These are phyloP conservation scores for Podosphaera xanthii DNA, from an alignment of 2,329 filamentous ascomycete species.

Conservation along the genomic window DNA sequence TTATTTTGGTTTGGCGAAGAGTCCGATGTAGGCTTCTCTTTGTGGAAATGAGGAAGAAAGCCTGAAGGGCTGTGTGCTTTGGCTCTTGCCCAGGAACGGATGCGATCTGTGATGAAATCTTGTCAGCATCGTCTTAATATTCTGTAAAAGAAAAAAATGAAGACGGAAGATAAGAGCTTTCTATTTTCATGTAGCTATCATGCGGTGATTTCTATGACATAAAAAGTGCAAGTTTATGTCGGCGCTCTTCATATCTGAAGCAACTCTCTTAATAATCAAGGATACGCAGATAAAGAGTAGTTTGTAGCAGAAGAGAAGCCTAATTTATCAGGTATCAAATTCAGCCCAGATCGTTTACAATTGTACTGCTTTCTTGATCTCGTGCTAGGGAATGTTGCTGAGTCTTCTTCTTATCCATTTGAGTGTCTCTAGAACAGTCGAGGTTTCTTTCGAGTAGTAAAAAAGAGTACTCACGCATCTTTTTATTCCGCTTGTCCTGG, in stretches of 20 bases:
- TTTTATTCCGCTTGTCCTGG: background rate
- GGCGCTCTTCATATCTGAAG: background rate
- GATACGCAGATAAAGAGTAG: background rate
- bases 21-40: slow-evolving; percentile 14
- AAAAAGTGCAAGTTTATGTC: background rate
- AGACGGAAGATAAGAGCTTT: background rate
- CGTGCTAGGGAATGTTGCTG: background rate
- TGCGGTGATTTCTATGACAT: background rate
- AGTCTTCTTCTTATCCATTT: background rate
- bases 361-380: background rate
- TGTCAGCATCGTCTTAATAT: background rate
- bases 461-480: background rate
- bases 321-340: background rate
- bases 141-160: background rate
- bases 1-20: slow-evolving; percentile 17
- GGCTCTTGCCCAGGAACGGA: slow-evolving; percentile 30
- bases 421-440: background rate
- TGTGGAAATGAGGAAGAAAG: slow-evolving; percentile 16
- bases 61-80: slow-evolving; percentile 27
- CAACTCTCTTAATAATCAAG: background rate
- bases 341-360: background rate
- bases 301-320: background rate
- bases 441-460: background rate
- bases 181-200: background rate
- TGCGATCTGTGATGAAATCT: slow-evolving; percentile 22